These are phyloP conservation scores for Panellus pusillus DNA, from an alignment of 768 basidiomycete genomes.

Conservation along the genomic window DNA sequence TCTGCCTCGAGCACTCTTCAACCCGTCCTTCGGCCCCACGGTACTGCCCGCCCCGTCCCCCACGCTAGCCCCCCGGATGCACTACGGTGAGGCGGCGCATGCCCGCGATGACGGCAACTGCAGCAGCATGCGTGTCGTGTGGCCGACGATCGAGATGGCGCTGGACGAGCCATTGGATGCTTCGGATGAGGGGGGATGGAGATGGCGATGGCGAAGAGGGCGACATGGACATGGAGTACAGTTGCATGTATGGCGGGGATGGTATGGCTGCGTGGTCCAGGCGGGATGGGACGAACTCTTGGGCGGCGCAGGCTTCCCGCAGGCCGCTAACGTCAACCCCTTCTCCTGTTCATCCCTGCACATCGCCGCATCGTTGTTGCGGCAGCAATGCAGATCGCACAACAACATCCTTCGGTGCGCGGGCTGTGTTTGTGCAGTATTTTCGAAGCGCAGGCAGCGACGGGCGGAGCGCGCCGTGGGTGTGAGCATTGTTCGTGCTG, in stretches of 20 bases:
- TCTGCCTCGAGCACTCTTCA: conserved; percentile 77
- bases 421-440: too few relatives aligned
- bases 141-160: too few relatives aligned
- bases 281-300: conserved; percentile 14
- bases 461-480: too few relatives aligned
- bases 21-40: conserved; percentile 73
- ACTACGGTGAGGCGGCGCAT: conserved; percentile 71
- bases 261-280: conserved; percentile 25
- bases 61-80: conserved; percentile 65
- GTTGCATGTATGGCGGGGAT: conserved; percentile 32
- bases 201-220: conserved; percentile 66
- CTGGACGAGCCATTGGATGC: conserved; percentile 19
- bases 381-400: too few relatives aligned
- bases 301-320: conserved; percentile 3
- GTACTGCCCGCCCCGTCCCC: conserved; percentile 71
- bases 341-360: background rate
- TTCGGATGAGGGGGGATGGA: conserved; percentile 81
- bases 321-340: background rate
- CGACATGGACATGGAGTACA: background rate
- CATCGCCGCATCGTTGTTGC: too few relatives aligned
- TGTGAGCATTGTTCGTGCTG: too few relatives aligned
- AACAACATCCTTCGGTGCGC: too few relatives aligned
- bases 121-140: too few relatives aligned
- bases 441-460: too few relatives aligned
- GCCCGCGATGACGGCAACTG: conserved; percentile 52